Evolutionary conservation across 2,329 filamentous ascomycete genomes (phyloP).

Genomic region (Fusarium euwallaceae): DNA sequence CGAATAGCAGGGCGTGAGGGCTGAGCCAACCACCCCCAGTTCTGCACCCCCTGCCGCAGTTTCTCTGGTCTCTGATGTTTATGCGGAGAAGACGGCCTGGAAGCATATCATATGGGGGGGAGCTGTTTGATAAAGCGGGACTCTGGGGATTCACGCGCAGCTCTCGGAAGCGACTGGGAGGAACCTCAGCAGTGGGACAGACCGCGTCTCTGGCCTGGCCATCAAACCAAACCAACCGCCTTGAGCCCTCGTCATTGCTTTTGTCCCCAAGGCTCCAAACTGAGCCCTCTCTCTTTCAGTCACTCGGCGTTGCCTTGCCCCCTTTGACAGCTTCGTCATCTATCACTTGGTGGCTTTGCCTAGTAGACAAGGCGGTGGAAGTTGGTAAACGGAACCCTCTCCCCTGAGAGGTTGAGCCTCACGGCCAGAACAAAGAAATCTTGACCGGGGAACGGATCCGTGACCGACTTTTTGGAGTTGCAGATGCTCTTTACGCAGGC

Average conservation of each 20-base stretch:
- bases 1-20: constrained; percentile 36
- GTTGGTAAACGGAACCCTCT: constrained; percentile 36
- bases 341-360: constrained; percentile 47
- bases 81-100: constrained; percentile 39
- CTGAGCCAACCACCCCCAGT: constrained; percentile 33
- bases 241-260: constrained; percentile 30
- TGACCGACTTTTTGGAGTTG: constrained; percentile 44
- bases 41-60: constrained; percentile 38
- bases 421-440: constrained; percentile 42
- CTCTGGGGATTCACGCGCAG: constrained; percentile 34
- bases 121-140: constrained; percentile 45
- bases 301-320: constrained; percentile 15
- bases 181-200: constrained; percentile 41
- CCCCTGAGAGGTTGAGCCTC: constrained; percentile 32
- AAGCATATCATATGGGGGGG: constrained; percentile 22
- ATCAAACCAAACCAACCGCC: constrained; percentile 38
- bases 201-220: constrained; percentile 33
- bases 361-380: constrained; percentile 45
- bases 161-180: constrained; percentile 28
- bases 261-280: constrained; percentile 25
- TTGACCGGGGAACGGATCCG: constrained; percentile 31
- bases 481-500: constrained; percentile 20
- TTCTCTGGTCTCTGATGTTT: constrained; percentile 33
- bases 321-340: constrained; percentile 38
- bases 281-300: constrained; percentile 20